phyloP scores from a whole-genome alignment of 1,284 basidiomycete genomes.

The Pseudozyma sp. region DNA sequence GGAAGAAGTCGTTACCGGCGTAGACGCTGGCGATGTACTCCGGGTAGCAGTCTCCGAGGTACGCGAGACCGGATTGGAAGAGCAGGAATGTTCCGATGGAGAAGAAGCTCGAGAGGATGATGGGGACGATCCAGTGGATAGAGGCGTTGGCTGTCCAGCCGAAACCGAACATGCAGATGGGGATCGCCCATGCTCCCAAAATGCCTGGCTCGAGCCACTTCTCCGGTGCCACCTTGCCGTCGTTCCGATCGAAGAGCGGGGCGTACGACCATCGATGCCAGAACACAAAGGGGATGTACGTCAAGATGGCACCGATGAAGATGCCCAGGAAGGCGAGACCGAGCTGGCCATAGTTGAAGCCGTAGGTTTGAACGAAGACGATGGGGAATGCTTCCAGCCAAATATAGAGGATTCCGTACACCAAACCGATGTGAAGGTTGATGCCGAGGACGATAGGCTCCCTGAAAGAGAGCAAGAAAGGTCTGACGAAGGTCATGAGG shows the following conservation, averaged over 20 bases:
- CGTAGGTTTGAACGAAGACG: conserved; percentile 54
- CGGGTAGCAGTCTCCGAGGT: conserved; percentile 50
- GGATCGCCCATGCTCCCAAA: conserved; percentile 71
- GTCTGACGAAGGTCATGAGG: conserved; percentile 54
- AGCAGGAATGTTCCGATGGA: conserved; percentile 48
- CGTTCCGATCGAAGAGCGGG: conserved; percentile 30
- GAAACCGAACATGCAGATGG: conserved; percentile 58
- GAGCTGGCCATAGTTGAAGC: conserved; percentile 56
- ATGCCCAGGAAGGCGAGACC: conserved; percentile 57
- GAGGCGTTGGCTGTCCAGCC: conserved; percentile 57
- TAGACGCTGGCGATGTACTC: conserved; percentile 54
- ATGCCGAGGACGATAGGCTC: conserved; percentile 49
- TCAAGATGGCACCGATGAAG: conserved; percentile 49
- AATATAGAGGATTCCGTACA: conserved; percentile 47
- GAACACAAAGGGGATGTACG: conserved; percentile 30
- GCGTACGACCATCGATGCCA: conserved; percentile 40
- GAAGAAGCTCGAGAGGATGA: conserved; percentile 46
- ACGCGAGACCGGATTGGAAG: conserved; percentile 53
- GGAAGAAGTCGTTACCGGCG: conserved; percentile 56
- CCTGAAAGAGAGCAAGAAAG: conserved; percentile 55
- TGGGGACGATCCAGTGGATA: conserved; percentile 62
- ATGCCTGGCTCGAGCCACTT: conserved; percentile 55
- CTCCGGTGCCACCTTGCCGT: conserved; percentile 50
- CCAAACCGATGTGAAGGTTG: conserved; percentile 57
- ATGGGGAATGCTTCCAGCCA: conserved; percentile 58